phyloP scores from a whole-genome alignment of 2,329 filamentous ascomycete species.

The Monilinia polystroma region DNA sequence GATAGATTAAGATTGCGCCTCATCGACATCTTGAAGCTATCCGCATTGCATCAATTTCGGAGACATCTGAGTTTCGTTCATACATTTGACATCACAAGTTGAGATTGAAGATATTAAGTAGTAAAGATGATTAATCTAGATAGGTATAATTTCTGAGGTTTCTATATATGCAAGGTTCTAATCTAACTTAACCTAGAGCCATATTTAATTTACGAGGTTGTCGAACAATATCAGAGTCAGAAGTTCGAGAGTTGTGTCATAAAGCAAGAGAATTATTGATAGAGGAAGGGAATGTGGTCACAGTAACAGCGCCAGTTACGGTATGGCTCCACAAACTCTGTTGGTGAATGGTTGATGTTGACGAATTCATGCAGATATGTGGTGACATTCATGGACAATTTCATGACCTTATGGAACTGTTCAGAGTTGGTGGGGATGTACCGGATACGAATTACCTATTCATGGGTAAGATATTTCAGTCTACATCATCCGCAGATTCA shows the following conservation, averaged over 20 bases:
- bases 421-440: slow-evolving; percentile 88
- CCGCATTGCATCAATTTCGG: not conserved
- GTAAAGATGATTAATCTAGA: slow-evolving; percentile 86
- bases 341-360: slow-evolving; percentile 27
- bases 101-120: not conserved
- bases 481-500: not conserved
- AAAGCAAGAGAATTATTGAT: slow-evolving; percentile 95
- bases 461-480: slow-evolving; percentile 64
- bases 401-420: slow-evolving; percentile 95
- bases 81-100: not conserved
- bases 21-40: slow-evolving; percentile 10
- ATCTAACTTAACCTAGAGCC: slow-evolving; percentile 56
- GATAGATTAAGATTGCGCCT: slow-evolving; percentile 9
- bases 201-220: slow-evolving; percentile 95
- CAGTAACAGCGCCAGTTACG: slow-evolving; percentile 91
- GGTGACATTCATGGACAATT: slow-evolving; percentile 97
- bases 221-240: slow-evolving; percentile 89
- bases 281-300: slow-evolving; percentile 96
- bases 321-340: slow-evolving; percentile 46
- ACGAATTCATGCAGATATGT: slow-evolving; percentile 63
- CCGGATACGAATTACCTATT: slow-evolving; percentile 96
- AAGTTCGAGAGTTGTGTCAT: slow-evolving; percentile 96
- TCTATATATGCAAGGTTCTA: not conserved
- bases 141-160: slow-evolving; percentile 54
- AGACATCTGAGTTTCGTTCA: not conserved